Evolutionary conservation across 2,329 filamentous ascomycete species (phyloP), one percentile per base, ranked within the genome.

Genomic region (Colletotrichum simmondsii): DNA sequence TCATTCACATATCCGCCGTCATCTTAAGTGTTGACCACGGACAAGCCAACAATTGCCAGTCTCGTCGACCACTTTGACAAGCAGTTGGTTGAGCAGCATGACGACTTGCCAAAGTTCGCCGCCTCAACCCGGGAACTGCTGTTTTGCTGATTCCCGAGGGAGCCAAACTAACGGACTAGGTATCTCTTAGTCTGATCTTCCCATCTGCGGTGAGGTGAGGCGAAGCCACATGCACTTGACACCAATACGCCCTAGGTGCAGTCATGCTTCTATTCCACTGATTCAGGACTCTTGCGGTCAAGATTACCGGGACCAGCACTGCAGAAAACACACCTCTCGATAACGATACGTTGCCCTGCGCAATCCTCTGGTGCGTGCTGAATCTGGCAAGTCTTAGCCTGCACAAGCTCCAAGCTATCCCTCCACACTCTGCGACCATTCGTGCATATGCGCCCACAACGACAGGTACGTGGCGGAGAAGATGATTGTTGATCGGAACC

Each of bases 401-500:
- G 68, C 52, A 68, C 69, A 68, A 68, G 58, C 69, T 66, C 65
- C 58, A 63, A 46, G 65, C 65, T 42, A 68, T 54, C 24, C 42
- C 32, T 14, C 32, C 59, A 58, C 46, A 58, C 57, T 68, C 62
- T 71, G 58, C 65, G 58, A 58, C 37, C 58, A 72, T 68, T 68
- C 58, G 58, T 72, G 69, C 69, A 72, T 72, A 72, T 72, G 65
- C 64, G 46, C 57, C 69, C 69, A 68, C 58, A 58, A 53, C 58
- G 30, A 66, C 30, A 59, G 52, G 42, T 66, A 26, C 57, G 68
- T 68, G 65, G 52, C 68, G 58, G 65, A 62, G 54, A 35, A 56
- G n/a, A 54, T 64, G 28, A n/a, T 19, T 61, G 61, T 30, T 53
- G 53, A 71, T 70, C 26, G 59, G 66, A n/a, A 58, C 66, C 59